phyloP scores from a whole-genome alignment of 352 stramenopile genomes.

The Discostella stelligera region DNA sequence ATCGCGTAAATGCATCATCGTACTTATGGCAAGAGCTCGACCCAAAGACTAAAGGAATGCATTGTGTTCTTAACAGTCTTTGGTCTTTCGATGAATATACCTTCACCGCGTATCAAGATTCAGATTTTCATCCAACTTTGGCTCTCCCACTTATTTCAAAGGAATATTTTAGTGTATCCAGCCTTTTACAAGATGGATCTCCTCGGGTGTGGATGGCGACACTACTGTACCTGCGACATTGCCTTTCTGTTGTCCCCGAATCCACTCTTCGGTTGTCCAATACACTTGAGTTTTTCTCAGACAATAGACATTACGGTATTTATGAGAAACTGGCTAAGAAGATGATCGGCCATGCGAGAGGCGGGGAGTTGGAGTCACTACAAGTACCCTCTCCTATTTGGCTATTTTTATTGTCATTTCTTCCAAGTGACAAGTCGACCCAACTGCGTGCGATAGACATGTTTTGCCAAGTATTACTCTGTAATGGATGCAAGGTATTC shows the following conservation, averaged over 20 bases:
- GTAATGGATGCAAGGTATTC: constrained; percentile 41
- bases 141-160: constrained; percentile 25
- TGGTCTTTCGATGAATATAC: constrained; percentile 19
- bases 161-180: constrained; percentile 17
- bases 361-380: constrained; percentile 3
- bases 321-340: constrained; percentile 31
- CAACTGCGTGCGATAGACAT: constrained; percentile 26
- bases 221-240: constrained; percentile 48
- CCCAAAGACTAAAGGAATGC: constrained; percentile 27
- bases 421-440: constrained; percentile 22
- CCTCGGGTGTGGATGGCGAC: constrained; percentile 25
- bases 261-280: constrained; percentile 35
- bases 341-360: constrained; percentile 10
- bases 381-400: constrained; percentile 39
- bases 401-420: constrained; percentile 49
- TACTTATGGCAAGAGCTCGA: constrained; percentile 44
- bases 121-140: constrained; percentile 31
- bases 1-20: constrained; percentile 22
- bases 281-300: constrained; percentile 31
- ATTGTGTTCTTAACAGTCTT: constrained; percentile 23
- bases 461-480: constrained; percentile 34
- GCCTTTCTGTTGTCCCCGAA: constrained; percentile 26
- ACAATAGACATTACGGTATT: constrained; percentile 32
- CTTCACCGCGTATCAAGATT: neutral
- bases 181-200: constrained; percentile 6